phyloP scores from a whole-genome alignment of 208 protist species.

The Herpetomonas muscarum region DNA sequence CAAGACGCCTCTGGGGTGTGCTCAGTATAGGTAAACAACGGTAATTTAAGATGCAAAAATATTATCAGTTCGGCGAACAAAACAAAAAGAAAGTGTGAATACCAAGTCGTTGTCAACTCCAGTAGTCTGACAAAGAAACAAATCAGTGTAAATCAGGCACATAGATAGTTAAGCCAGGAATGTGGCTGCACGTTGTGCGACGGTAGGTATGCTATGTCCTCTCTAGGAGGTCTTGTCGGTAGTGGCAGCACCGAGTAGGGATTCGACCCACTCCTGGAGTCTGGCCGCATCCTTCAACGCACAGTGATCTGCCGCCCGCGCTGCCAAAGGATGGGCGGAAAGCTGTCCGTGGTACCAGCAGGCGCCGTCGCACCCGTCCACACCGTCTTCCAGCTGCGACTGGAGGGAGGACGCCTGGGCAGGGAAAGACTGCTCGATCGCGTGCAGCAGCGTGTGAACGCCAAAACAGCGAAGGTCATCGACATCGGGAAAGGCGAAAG shows the following conservation, averaged over 20 bases:
- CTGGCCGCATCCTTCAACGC: conserved; percentile 14
- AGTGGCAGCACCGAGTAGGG: not conserved
- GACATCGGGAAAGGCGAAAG: conserved; percentile 15
- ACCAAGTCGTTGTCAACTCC: not conserved
- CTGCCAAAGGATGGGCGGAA: not conserved
- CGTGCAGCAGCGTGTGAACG: no score
- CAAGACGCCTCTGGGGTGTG: no score
- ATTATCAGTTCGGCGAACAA: no score
- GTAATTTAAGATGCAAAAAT: no score
- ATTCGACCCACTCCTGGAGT: conserved; percentile 9
- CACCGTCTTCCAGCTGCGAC: no score
- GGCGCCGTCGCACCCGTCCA: no score
- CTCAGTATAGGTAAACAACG: no score
- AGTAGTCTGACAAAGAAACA: not conserved
- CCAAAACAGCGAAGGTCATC: conserved; percentile 39
- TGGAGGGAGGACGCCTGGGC: no score
- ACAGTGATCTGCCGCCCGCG: conserved; percentile 12
- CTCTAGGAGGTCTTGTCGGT: not conserved
- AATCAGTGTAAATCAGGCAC: conserved; percentile 2
- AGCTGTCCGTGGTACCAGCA: conserved; percentile 14
- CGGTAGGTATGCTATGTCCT: no score
- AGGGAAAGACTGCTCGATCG: no score
- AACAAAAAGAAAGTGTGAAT: not conserved
- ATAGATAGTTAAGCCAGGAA: no score
- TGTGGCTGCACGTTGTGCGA: no score